Base-by-base conservation (phyloP, 352 stramenopile genomes). In the Globisporangium canariense region DNA sequence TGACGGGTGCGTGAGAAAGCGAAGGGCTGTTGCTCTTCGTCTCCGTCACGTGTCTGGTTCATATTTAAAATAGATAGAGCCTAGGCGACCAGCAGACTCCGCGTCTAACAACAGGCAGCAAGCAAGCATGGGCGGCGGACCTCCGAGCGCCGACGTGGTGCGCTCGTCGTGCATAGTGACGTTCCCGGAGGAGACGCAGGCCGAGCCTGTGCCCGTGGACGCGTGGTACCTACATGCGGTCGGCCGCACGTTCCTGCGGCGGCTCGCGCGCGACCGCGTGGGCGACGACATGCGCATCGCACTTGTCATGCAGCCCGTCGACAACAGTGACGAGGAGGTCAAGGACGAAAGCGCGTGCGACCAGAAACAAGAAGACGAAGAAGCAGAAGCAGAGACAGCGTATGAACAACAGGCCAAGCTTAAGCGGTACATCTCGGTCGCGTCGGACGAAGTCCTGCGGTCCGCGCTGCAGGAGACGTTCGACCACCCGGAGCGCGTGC, bases 161-260 rank as follows among this genome's bases (percentile, higher is more conserved):
- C 79, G 81, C 65, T 79, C 86, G 62, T 91, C 83, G 54, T 94
- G 86, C 69, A 76, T 94, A 52, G 71, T 94, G 65, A 94, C 86
- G 67, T 94, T 94, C 65, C 86, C 86, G 0, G 83, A 89, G 64
- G 78, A 83, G 53, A 72, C 78, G 11, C 62, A 70, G 43, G 80
- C 86, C 1, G 86, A 94, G 62, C 86, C 86, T 16, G 79, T 94
- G 53, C 83, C 86, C n/a, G 80, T 92, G 46, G 86, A 94, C 67
- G 86, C 81, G 34, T 92, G 86, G 83, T 94, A 92, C 62, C 69
- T 94, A 6, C 78, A 87, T 54, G 86, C 83, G 1, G 81, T 87
- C 40, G 86, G 86, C 3, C 67, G 83, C 45, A 86, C 77, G 50
- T 94, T 92, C 65, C 61, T 94, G 56, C 78, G 82, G 51, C 83